phyloP scores from a whole-genome alignment of 2,329 filamentous ascomycete genomes.

The Pseudocercospora musae region DNA sequence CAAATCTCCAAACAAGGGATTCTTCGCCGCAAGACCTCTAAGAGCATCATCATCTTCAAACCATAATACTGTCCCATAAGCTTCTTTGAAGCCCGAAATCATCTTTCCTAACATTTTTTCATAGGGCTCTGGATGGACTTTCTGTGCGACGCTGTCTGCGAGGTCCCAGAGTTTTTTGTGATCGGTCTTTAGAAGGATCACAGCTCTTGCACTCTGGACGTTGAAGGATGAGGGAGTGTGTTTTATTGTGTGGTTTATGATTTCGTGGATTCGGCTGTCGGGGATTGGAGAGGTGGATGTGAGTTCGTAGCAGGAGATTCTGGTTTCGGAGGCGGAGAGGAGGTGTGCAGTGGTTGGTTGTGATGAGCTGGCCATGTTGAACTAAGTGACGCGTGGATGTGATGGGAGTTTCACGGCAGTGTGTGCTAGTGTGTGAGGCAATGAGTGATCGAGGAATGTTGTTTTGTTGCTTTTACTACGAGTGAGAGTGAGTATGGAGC shows the following conservation, averaged over 20 bases:
- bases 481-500: not conserved
- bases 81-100: conserved; percentile 60
- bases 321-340: conserved; percentile 28
- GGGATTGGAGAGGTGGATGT: conserved; percentile 61
- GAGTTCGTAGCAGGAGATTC: conserved; percentile 33
- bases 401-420: not conserved
- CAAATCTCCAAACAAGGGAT: conserved; percentile 17
- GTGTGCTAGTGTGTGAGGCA: not conserved
- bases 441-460: not conserved
- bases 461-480: not conserved
- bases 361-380: not conserved
- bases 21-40: conserved; percentile 13
- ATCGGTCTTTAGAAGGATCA: conserved; percentile 74
- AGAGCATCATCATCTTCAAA: conserved; percentile 17
- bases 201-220: conserved; percentile 72
- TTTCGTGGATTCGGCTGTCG: conserved; percentile 66
- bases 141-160: conserved; percentile 59
- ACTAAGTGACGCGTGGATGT: not conserved
- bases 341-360: conserved; percentile 20
- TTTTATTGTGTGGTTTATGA: conserved; percentile 58
- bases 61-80: conserved; percentile 63
- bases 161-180: conserved; percentile 85
- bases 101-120: conserved; percentile 51
- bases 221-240: conserved; percentile 82
- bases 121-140: conserved; percentile 66